Percentiles rank a stretch among this genome's conserved stretches.
Conservation (phyloP, 805 yeast species). For the Saccharomycopsis amapae region DNA sequence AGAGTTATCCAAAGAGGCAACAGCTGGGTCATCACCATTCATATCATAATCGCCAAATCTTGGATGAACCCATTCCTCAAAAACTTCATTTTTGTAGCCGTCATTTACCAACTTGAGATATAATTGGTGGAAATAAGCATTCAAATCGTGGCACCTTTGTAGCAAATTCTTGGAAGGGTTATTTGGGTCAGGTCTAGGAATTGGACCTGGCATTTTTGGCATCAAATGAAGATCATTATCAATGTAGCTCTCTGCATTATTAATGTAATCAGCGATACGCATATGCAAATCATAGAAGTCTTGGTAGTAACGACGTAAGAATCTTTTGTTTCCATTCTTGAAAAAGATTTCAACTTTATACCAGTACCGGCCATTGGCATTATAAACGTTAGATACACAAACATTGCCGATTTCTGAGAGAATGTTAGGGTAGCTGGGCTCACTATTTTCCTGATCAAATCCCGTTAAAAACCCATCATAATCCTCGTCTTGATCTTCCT, state of each 20-base stretch:
- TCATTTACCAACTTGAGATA: conserved; percentile 30
- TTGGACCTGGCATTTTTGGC: conserved; percentile 42
- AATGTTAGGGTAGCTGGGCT: conserved; percentile 1
- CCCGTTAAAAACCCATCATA: conserved; percentile 7
- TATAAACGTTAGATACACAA: conserved; percentile 34
- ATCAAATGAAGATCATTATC: conserved; percentile 22
- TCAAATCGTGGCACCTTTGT: conserved; percentile 35
- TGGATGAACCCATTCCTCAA: conserved; percentile 28
- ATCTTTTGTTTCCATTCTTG: conserved; percentile 32
- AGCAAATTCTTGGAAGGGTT: conserved; percentile 28
- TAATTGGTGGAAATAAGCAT: conserved; percentile 34
- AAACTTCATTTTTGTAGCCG: conserved; percentile 23
- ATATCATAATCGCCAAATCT: conserved; percentile 29
- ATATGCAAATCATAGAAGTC: conserved; percentile 44
- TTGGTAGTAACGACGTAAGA: conserved; percentile 42
- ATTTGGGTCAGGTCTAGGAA: conserved; percentile 33
- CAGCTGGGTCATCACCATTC: conserved; percentile 11
- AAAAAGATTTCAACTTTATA: conserved; percentile 39
- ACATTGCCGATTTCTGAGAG: conserved; percentile 30
- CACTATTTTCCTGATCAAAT: conserved; percentile 8
- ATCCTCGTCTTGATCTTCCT: conserved; percentile 6
- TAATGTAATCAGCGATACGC: conserved; percentile 26
- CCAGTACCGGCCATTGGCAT: conserved; percentile 42
- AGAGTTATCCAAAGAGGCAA: conserved; percentile 14
- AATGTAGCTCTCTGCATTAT: conserved; percentile 7